Evolutionary conservation across 2,329 filamentous ascomycete genomes (phyloP).

Genomic region (Raffaelea albimanens): DNA sequence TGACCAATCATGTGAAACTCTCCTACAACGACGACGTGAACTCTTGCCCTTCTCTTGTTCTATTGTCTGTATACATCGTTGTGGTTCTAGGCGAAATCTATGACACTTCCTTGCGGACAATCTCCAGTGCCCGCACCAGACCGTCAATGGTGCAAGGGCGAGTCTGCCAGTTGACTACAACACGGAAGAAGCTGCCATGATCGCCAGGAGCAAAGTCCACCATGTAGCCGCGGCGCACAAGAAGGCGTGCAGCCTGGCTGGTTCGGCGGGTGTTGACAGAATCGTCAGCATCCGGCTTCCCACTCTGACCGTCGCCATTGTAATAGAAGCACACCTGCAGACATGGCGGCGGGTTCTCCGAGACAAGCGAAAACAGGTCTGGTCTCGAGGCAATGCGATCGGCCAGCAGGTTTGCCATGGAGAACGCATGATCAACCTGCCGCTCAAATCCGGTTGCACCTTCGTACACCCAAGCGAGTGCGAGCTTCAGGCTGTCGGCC

Average conservation of each 20-base stretch:
- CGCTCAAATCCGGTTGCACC: slow-evolving; percentile 62
- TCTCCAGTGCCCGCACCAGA: slow-evolving; percentile 43
- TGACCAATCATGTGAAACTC: no score
- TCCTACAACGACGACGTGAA: no score
- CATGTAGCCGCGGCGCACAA: slow-evolving; percentile 48
- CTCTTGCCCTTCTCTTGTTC: no score
- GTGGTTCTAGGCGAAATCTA: no score
- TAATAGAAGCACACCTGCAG: slow-evolving; percentile 95
- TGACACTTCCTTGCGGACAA: slow-evolving; percentile 26
- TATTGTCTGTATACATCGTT: no score
- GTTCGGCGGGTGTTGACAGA: slow-evolving; percentile 40
- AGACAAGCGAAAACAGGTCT: slow-evolving; percentile 60
- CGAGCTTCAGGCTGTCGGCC: slow-evolving; percentile 79
- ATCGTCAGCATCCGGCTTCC: slow-evolving; percentile 32
- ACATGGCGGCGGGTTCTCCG: slow-evolving; percentile 70
- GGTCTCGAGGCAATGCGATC: slow-evolving; percentile 39
- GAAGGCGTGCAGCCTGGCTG: slow-evolving; percentile 33
- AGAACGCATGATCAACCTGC: slow-evolving; percentile 66
- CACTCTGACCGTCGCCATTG: slow-evolving; percentile 36
- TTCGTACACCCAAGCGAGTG: slow-evolving; percentile 83
- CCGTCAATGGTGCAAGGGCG: slow-evolving; percentile 40
- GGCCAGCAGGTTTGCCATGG: slow-evolving; percentile 60
- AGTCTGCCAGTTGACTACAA: slow-evolving; percentile 50
- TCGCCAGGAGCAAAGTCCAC: slow-evolving; percentile 51
- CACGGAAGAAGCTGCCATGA: slow-evolving; percentile 47